Percentiles rank a stretch among this genome's conserved stretches.
These are phyloP conservation scores for Bothia castanella DNA, from an alignment of 1,284 basidiomycete genomes.

Conservation along the genomic window DNA sequence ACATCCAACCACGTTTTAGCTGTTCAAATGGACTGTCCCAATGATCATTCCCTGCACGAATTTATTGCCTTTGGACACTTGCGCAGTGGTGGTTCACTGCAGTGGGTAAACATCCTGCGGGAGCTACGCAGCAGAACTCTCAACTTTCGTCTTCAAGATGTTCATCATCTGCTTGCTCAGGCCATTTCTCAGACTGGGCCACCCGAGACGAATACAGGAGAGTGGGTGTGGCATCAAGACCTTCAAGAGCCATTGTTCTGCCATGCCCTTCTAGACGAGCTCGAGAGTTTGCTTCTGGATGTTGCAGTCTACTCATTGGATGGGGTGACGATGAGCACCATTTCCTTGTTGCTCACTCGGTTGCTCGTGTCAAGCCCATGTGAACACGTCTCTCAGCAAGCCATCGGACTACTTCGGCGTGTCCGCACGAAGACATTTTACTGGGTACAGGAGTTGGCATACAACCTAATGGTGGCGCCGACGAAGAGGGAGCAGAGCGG, in stretches of 20 bases:
- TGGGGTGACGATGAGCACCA: constrained; percentile 31
- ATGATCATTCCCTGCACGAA: constrained; percentile 38
- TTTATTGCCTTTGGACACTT: constrained; percentile 39
- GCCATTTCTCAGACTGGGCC: constrained; percentile 42
- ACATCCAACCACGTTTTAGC: constrained; percentile 41
- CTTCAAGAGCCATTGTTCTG: constrained; percentile 32
- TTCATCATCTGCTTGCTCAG: constrained; percentile 39
- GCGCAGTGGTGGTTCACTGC: constrained; percentile 40
- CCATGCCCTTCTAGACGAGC: constrained; percentile 29
- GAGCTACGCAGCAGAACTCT: constrained; percentile 37
- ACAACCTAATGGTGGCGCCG: constrained; percentile 19
- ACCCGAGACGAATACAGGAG: constrained; percentile 10
- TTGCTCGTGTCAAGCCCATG: constrained; percentile 31
- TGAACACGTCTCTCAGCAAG: constrained; percentile 5
- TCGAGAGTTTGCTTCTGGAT: constrained; percentile 26
- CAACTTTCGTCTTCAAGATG: constrained; percentile 36
- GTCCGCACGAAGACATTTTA: constrained; percentile 31
- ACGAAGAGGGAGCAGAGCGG: constrained; percentile 24
- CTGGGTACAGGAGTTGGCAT: constrained; percentile 37
- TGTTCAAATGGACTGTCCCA: constrained; percentile 35
- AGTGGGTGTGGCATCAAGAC: constrained; percentile 34
- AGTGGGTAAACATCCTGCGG: constrained; percentile 47
- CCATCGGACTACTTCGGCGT: constrained; percentile 25
- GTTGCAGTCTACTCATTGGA: constrained; percentile 40
- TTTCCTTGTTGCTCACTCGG: constrained; percentile 33